Base-by-base conservation (phyloP, 768 basidiomycete species). In the Termitomyces sp. region DNA sequence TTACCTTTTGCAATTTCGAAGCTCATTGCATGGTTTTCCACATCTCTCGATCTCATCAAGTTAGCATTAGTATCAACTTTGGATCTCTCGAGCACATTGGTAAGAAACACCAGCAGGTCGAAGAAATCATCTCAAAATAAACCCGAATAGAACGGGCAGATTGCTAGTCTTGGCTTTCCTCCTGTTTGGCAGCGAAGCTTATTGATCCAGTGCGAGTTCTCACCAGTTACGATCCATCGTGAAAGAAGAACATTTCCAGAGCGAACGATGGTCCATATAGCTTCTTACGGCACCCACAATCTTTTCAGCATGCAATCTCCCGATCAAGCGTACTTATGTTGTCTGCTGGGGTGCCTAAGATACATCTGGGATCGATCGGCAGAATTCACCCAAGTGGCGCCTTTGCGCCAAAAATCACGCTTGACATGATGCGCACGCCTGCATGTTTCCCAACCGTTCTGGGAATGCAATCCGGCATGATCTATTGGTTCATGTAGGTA, bases 311-410 rank as follows among this genome's bases (percentile, higher is more conserved):
- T 66, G 61, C 57, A 66, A 65, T 66, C 63, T 66, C 58, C 63
- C 63, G 67, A 65, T 66, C 62, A 51, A 61, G 46, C 36, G 42
- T 60, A 57, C 40, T 42, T 63, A 46, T 60, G 60, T 25, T 53
- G 34, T 50, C 56, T 49, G 34, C 29, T 45, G 12, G 62, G 62
- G 55, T 59, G 61, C 63, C 64, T 59, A 67, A 65, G 42, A 40
- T 57, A 49, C 63, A 66, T 70, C 65, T 58, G 61, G 60, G 59
- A 52, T 60, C 63, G 64, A 61, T 70, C 69, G 70, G 70, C 64
- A 70, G 64, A 69, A 67, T 56, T 62, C 50, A 49, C 63, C 69
- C 68, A 65, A 60, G 62, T 71, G 70, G 68, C 63, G 63, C 60
- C 47, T 60, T 62, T 58, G 37, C 46, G 55, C 57, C 55, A 59